Conservation (phyloP, 768 basidiomycete species). For the Gautieria morchelliformis region DNA sequence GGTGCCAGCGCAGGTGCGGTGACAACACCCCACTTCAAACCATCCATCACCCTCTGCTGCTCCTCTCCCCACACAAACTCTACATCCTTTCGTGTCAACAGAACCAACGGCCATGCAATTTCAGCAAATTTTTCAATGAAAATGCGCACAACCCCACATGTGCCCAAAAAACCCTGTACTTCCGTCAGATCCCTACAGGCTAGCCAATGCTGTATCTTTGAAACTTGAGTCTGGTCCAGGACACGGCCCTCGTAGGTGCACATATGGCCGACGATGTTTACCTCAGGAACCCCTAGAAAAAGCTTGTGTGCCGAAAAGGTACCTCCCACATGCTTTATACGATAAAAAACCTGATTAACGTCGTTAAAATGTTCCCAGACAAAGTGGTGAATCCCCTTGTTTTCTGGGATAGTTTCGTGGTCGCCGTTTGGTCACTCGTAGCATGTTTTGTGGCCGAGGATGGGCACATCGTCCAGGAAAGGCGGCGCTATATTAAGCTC, state of each 20-base stretch:
- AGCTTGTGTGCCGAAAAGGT: constrained; percentile 31
- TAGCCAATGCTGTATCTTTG: constrained; percentile 19
- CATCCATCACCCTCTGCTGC: no score
- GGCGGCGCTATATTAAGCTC: constrained; percentile 28
- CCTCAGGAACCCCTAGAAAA: constrained; percentile 18
- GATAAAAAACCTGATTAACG: constrained; percentile 29
- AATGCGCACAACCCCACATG: constrained; percentile 13
- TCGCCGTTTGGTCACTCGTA: constrained; percentile 21
- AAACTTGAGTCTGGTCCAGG: constrained; percentile 18
- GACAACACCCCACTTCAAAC: no score
- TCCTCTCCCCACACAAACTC: no score
- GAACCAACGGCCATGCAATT: constrained; percentile 13
- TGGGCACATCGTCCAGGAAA: constrained; percentile 31
- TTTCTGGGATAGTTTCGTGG: constrained; percentile 27
- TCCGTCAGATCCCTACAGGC: constrained; percentile 12
- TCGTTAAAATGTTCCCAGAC: constrained; percentile 22
- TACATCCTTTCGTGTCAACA: constrained; percentile 7
- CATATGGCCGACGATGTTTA: constrained; percentile 27
- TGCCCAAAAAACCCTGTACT: constrained; percentile 19
- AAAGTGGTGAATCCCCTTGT: constrained; percentile 27
- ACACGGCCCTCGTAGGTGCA: constrained; percentile 27
- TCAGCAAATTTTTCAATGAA: no score
- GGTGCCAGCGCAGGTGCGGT: constrained; percentile 7
- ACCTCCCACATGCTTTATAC: constrained; percentile 26
- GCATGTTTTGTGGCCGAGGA: constrained; percentile 24